A percentile compares a stretch with the other conserved stretches of the same genome.
Conservation (phyloP, 78 protist genomes). For the Dictyostelium citrinum region DNA sequence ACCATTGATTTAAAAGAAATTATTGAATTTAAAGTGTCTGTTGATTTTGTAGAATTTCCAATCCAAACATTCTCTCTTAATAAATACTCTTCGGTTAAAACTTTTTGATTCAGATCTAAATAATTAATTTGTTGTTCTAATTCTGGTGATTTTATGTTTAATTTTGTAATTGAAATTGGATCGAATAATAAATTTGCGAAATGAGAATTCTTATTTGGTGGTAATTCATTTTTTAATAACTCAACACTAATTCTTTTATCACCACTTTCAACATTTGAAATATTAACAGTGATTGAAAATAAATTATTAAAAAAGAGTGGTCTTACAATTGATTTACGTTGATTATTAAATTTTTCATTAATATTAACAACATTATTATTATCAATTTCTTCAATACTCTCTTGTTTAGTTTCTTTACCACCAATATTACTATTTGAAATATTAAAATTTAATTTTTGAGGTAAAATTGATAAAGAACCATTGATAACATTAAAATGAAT, state of each 20-base stretch:
- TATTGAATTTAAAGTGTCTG: not conserved
- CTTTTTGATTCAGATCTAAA: not conserved
- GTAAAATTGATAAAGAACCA: not conserved
- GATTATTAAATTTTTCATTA: not conserved
- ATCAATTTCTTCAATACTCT: not conserved
- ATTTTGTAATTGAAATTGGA: not conserved
- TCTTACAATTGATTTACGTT: not conserved
- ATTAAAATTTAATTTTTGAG: not conserved
- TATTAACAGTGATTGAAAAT: not conserved
- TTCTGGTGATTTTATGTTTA: no score
- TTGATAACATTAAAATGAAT: not conserved
- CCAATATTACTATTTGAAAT: not conserved
- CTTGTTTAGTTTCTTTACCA: not conserved
- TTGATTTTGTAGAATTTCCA: not conserved
- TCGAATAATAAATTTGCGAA: constrained; percentile 56
- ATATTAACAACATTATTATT: not conserved
- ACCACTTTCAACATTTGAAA: not conserved
- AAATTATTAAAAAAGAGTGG: constrained; percentile 20
- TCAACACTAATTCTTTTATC: not conserved
- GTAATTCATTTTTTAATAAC: not conserved
- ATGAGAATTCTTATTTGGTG: constrained; percentile 12
- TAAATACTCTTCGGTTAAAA: constrained; percentile 14
- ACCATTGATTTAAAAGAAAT: not conserved
- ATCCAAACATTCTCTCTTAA: constrained; percentile 27
- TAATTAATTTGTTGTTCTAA: not conserved